Evolutionary conservation across 2,329 filamentous ascomycete genomes (phyloP).

Genomic region (Apiospora rasikravindrae): DNA sequence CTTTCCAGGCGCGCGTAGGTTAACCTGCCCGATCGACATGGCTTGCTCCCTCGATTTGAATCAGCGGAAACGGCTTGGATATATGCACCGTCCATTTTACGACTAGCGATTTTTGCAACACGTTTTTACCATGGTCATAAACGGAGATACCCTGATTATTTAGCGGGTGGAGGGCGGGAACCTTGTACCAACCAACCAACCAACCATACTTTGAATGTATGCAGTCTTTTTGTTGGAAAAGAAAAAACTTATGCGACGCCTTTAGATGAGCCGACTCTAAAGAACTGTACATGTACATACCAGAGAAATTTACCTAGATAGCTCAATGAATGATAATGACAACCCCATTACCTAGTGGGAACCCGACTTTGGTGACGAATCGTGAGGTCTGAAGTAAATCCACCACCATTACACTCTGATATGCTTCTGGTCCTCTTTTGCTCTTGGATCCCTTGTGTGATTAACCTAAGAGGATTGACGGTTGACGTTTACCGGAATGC

Average conservation of each 20-base stretch:
- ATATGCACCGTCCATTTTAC: conserved; percentile 11
- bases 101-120: conserved; percentile 9
- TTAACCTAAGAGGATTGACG: too few relatives aligned
- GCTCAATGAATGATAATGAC: conserved; percentile 8
- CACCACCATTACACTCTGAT: too few relatives aligned
- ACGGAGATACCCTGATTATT: conserved; percentile 18
- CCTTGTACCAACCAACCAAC: conserved; percentile 1
- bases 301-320: background rate
- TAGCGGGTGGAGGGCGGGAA: conserved; percentile 13
- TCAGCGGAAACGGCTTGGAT: background rate
- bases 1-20: background rate
- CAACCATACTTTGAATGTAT: background rate
- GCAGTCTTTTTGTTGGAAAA: background rate
- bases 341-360: background rate
- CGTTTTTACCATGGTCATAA: conserved; percentile 14
- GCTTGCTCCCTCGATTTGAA: background rate
- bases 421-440: too few relatives aligned
- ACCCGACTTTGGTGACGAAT: too few relatives aligned
- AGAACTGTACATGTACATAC: conserved; percentile 3
- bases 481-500: background rate
- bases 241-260: background rate
- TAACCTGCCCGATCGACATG: background rate
- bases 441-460: background rate
- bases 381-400: background rate
- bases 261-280: background rate